Evolutionary conservation across 139 green algal genomes (phyloP).

Genomic region (Trebouxia sp.): DNA sequence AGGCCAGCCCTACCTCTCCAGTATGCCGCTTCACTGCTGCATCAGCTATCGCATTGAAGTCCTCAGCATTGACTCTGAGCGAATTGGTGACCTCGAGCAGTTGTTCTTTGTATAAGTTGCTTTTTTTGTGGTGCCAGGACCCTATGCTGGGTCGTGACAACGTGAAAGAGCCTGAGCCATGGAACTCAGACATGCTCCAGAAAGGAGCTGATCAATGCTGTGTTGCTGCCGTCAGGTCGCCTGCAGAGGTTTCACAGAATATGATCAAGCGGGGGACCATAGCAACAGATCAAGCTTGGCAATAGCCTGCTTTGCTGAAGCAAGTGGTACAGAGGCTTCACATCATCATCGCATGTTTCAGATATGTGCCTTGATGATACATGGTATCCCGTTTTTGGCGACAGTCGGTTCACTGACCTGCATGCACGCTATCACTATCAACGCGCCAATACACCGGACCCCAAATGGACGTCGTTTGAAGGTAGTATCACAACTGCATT

Average conservation of each 20-base stretch:
- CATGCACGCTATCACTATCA: too few species aligned
- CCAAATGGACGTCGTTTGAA: not conserved
- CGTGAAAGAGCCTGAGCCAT: constrained; percentile 9
- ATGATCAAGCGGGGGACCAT: too few species aligned
- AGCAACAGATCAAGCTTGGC: too few species aligned
- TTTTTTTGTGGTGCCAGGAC: constrained; percentile 10
- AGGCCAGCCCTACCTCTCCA: not conserved
- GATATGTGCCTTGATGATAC: too few species aligned
- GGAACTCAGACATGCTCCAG: not conserved
- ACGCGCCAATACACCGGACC: too few species aligned
- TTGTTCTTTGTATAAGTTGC: constrained; percentile 7
- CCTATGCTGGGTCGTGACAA: not conserved
- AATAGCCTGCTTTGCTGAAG: too few species aligned
- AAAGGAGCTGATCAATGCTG: not conserved
- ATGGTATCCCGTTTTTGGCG: too few species aligned
- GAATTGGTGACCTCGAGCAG: not conserved
- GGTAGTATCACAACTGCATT: not conserved
- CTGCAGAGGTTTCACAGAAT: not conserved
- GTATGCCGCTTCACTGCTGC: not conserved
- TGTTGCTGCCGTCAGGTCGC: not conserved
- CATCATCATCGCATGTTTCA: too few species aligned
- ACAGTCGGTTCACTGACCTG: too few species aligned
- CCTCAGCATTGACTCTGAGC: not conserved
- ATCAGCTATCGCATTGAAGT: constrained; percentile 22
- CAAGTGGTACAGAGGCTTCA: too few species aligned